Evolutionary conservation across 1,284 basidiomycete species (phyloP), one percentile per base, ranked within the genome.

Genomic region (Dichomitus squalens): DNA sequence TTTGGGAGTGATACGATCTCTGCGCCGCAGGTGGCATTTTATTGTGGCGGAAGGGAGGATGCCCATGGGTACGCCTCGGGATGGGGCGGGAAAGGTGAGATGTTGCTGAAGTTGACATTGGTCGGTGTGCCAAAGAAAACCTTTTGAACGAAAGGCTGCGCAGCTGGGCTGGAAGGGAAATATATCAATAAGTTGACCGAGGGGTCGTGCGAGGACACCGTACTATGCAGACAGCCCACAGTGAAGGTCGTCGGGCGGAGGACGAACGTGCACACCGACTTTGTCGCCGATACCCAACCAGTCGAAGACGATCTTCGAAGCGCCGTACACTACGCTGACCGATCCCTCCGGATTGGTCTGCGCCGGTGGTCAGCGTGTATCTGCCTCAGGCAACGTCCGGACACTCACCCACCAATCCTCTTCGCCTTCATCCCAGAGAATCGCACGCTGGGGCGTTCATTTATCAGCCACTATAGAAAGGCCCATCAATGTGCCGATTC

Each of bases 351-450:
- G 59, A 16, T 61, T 61, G 20, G 55, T 61, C 59, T 61, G 41
- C 14, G 11, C 21, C 25, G 14, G 33, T 29, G 5, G n/a, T 49
- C 5, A 25, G 23, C 49, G 7, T 18, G 4, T 7, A 25, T 34
- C 4, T 31, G 31, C 5, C 20, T 27, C 21, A 7, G n/a, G 12
- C 1, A 16, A 14, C 6, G 12, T 14, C 35, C 6, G 27, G 23
- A 23, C 20, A 53, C 59, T 57, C 14, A 55, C 59, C 59, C 59
- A 61, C 55, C 56, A 61, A 29, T 61, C 59, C 18, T 57, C 56
- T 18, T 58, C 44, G 1, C 59, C 59, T 44, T 61, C 59, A 25
- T 61, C 59, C 59, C 59, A 61, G 5, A 61, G 55, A n/a, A 61
- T 55, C 8, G 59, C 59, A 2, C 59, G 59, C 59, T 61, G 23